Base-by-base conservation (phyloP, 768 basidiomycete species). In the Xerocomellus chrysenteron region DNA sequence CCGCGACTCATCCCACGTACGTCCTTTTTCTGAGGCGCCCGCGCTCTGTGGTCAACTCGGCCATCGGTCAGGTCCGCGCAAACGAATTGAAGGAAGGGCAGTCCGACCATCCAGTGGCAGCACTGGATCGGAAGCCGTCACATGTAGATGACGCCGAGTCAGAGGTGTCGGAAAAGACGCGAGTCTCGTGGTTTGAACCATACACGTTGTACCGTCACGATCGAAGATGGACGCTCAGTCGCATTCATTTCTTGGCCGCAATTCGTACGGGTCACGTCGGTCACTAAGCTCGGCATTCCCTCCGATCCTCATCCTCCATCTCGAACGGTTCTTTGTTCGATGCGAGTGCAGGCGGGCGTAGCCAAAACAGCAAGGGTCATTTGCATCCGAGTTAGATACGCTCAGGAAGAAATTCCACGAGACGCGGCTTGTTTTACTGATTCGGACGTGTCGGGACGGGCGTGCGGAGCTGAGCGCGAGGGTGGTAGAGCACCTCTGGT, bases 301-400 rank as follows among this genome's bases (percentile, higher is more conserved):
- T 3, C 86, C 87, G 0, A 82, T 96, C 12, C 77, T 98, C 47
- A 84, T 96, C 28, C 76, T 97, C 17, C 94, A 97, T 66, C 78
- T 97, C 67, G 97, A 98, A 73, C 76, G 95, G 40, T 98, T 98
- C 76, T 78, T 85, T 49, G 1, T 98, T 94, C 68, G 94, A 95
- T 65, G 81, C 82, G 4, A 76, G 73, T 14, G 83, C 83, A 0
- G 82, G 82, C 13, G 90, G n/a, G n/a, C n/a, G n/a, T n/a, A n/a
- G n/a, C n/a, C n/a, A n/a, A n/a, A n/a, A n/a, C 92, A 97, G 74
- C 84, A 85, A 55, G 81, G 98, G 1, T 75, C 77, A 26, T 95
- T 94, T 75, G 81, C 81, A 24, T 80, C 88, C 1, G 90, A 91
- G 69, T 69, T 99, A 58, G 86, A 89, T 47, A 74, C 86, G 3